Percentiles rank a stretch among this genome's conserved stretches.
phyloP scores from a whole-genome alignment of 306 rosid genomes.

The Inga oerstediana region DNA sequence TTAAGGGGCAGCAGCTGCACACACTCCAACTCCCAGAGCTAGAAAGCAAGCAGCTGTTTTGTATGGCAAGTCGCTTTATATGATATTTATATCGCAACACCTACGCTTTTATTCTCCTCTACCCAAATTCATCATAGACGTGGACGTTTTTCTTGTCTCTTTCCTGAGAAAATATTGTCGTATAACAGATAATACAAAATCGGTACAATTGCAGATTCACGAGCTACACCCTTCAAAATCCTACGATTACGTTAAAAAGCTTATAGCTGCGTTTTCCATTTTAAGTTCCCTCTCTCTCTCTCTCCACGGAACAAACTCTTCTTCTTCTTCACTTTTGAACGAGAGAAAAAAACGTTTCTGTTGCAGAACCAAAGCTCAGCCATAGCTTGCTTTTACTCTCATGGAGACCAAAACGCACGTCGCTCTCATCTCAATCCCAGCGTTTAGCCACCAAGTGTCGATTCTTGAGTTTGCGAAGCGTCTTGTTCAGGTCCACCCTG shows the following conservation, averaged over 20 bases:
- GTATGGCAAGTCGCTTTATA: neutral
- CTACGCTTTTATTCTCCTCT: neutral
- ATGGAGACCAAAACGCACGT: neutral
- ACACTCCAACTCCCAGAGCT: too few relatives aligned
- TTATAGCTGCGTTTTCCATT: too few relatives aligned
- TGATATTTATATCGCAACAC: neutral
- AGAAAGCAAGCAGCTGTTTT: too few relatives aligned
- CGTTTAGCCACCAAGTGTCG: neutral
- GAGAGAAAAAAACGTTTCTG: neutral
- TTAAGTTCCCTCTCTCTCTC: neutral
- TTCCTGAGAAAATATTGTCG: neutral
- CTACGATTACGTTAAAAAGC: neutral
- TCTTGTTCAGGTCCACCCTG: neutral
- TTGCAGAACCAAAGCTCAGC: neutral
- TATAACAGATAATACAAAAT: neutral
- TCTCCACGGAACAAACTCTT: neutral
- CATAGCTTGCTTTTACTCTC: neutral
- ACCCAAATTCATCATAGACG: neutral
- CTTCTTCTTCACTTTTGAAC: neutral
- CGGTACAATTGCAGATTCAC: neutral
- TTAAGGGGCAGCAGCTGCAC: too few relatives aligned
- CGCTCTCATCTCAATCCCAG: neutral
- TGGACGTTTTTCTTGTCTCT: neutral
- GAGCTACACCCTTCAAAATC: neutral
- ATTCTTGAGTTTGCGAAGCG: neutral